A percentile compares a stretch with the other conserved stretches of the same genome.
Evolutionary conservation across 495 filamentous ascomycete species (phyloP).

Genomic region (Lentithecium fluviatile): DNA sequence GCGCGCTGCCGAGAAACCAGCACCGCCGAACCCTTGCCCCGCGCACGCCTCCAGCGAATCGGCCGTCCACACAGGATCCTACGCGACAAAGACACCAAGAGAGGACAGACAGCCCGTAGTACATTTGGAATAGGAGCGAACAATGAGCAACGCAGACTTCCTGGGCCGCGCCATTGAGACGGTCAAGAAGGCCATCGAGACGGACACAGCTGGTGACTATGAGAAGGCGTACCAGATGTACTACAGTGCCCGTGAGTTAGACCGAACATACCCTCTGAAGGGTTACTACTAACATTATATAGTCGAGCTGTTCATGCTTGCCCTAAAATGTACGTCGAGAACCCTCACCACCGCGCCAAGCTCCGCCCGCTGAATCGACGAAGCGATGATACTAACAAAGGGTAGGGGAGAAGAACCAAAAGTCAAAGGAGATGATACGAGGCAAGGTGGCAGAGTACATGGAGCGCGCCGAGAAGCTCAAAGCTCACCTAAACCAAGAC

Average conservation of each 20-base stretch:
- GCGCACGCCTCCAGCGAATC: not conserved
- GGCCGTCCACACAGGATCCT: not conserved
- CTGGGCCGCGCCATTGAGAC: conserved; percentile 90
- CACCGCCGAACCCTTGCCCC: not conserved
- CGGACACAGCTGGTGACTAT: conserved; percentile 92
- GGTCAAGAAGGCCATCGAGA: conserved; percentile 95
- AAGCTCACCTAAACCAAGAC: conserved; percentile 75
- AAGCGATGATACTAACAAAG: conserved; percentile 1
- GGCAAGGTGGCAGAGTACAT: conserved; percentile 93
- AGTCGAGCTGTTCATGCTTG: conserved; percentile 94
- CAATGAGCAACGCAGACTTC: conserved; percentile 97
- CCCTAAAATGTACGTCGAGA: conserved; percentile 68
- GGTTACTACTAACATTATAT: conserved; percentile 15
- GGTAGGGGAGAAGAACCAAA: conserved; percentile 83
- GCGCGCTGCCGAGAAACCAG: not conserved
- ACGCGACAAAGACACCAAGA: not conserved
- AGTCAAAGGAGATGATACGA: conserved; percentile 94
- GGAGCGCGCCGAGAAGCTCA: conserved; percentile 96
- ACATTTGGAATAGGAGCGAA: conserved; percentile 17
- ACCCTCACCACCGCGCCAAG: not conserved
- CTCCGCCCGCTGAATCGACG: not conserved
- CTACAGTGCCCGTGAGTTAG: conserved; percentile 64
- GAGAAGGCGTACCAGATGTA: conserved; percentile 94
- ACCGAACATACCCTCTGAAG: conserved; percentile 16
- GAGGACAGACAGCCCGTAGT: not conserved